Evolutionary conservation across 441 rosid genomes (phyloP), one percentile per base, ranked within the genome.

Genomic region (Corymbia calophylla): DNA sequence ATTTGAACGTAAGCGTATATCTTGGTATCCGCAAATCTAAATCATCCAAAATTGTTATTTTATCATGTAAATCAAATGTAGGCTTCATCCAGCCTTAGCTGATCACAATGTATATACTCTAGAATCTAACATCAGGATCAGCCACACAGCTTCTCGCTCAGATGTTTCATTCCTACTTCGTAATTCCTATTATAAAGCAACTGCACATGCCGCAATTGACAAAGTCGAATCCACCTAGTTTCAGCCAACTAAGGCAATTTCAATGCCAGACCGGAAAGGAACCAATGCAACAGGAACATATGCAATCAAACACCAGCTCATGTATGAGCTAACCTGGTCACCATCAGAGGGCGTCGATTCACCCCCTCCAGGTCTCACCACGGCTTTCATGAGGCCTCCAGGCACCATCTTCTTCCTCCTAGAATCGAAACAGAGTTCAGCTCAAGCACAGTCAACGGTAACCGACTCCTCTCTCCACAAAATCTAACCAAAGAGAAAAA

Each of bases 311-410:
- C 64, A 84, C 53, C 88, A 77, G 27, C 58, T 29, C 58, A n/a
- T 29, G 31, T 14, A 32, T 32, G 23, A 86, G 31, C 47, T 27
- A 88, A 98, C 99, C 99, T 98, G 99, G 93, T 98, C 99, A 93
- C 98, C 99, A 66, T 98, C 98, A 2, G 95, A 91, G 6, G 99
- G 99, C 84, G 91, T 93, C 53, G 95, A 94, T 88, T 97, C 99
- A 73, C 97, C 99, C 32, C 98, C 99, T 39, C 99, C 99, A 53
- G 99, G 97, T 90, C 99, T 96, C 92, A 97, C 93, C 93, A 95
- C 88, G 53, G 99, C 99, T 93, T 97, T 98, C 98, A 98, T 93
- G 91, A 98, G 93, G 92, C 98, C 97, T 88, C 99, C 99, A 10
- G 99, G 95, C 89, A 92, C 94, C 91, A 98, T 98, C 49, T 97